These are phyloP conservation scores for Moringa oleifera DNA, from an alignment of 345 rosid species.

Conservation along the genomic window DNA sequence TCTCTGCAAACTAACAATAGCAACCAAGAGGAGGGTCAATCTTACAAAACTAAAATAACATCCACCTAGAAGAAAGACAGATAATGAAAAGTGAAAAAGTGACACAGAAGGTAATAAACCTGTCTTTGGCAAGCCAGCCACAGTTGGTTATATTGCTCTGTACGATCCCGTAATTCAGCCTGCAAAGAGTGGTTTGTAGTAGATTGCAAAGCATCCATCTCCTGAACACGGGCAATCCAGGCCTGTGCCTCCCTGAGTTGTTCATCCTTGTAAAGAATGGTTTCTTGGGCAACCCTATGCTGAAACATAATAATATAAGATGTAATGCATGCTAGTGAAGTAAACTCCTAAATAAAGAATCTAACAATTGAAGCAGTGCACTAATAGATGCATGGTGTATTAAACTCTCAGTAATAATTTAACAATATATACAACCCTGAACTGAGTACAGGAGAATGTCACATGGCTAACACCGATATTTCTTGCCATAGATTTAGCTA, in stretches of 20 bases:
- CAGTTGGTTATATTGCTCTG: conserved; percentile 82
- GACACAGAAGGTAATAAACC: conserved; percentile 38
- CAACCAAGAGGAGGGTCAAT: conserved; percentile 19
- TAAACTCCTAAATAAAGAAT: too few species aligned
- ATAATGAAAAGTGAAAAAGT: background rate
- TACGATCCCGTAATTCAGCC: conserved; percentile 77
- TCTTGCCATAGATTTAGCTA: background rate
- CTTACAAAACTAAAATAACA: background rate
- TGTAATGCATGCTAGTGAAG: too few species aligned
- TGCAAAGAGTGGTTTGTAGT: conserved; percentile 67
- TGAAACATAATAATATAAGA: conserved; percentile 34
- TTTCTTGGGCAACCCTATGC: conserved; percentile 90
- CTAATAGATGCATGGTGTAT: background rate
- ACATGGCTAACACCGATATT: background rate
- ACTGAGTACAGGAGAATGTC: background rate
- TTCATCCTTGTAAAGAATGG: conserved; percentile 75
- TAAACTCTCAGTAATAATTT: background rate
- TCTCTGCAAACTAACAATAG: conserved; percentile 66
- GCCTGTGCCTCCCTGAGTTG: conserved; percentile 75
- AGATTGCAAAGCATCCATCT: conserved; percentile 81
- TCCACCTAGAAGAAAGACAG: background rate
- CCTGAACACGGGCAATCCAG: conserved; percentile 83
- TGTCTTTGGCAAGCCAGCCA: conserved; percentile 95
- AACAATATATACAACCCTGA: background rate
- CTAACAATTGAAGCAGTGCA: conserved; percentile 17